These are phyloP conservation scores for Schwanniomyces polymorphus DNA, from an alignment of 805 yeast genomes.

Conservation along the genomic window DNA sequence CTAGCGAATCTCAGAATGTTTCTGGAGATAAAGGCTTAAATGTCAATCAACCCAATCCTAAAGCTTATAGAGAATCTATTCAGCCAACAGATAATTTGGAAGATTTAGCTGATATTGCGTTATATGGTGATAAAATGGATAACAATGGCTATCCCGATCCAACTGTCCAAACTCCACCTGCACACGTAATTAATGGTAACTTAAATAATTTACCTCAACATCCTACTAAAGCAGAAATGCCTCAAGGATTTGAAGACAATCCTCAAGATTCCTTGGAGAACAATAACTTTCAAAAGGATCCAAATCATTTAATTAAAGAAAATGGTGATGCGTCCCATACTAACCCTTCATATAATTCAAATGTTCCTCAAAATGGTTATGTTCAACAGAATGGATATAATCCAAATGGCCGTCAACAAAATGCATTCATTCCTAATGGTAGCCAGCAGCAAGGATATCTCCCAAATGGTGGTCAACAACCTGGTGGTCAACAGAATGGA, in stretches of 20 bases:
- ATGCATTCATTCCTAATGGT: background rate
- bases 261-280: background rate
- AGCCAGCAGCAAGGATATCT: background rate
- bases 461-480: background rate
- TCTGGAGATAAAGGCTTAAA: background rate
- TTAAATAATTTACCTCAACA: background rate
- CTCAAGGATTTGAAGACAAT: background rate
- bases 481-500: background rate
- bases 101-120: slow-evolving; percentile 38
- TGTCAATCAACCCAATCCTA: background rate
- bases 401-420: background rate
- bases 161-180: background rate
- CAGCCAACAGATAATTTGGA: slow-evolving; percentile 24
- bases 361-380: no score
- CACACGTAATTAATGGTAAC: background rate
- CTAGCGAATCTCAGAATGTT: background rate
- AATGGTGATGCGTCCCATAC: background rate
- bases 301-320: background rate
- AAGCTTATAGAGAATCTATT: slow-evolving; percentile 15
- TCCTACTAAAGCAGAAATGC: background rate
- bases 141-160: slow-evolving; percentile 10
- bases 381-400: background rate
- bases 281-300: background rate
- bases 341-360: no score
- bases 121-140: slow-evolving; percentile 35